Conservation (phyloP, 805 yeast species). For the Lipomyces sp. region DNA sequence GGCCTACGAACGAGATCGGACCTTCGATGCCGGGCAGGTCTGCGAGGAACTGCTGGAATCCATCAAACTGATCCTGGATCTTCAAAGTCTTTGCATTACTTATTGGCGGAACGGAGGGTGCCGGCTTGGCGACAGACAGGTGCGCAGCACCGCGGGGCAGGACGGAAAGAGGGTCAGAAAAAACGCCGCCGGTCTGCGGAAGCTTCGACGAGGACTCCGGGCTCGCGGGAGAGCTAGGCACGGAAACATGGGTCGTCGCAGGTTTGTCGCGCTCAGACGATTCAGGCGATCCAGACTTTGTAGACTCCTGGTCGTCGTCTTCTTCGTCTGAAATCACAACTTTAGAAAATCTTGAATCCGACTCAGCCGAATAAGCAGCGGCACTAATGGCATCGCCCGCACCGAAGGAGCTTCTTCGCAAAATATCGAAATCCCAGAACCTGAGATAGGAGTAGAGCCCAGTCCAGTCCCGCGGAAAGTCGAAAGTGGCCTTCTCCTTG, state of each 20-base stretch:
- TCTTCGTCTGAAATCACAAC: too few species aligned
- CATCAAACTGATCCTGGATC: constrained; percentile 25
- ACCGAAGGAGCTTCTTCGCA: constrained; percentile 18
- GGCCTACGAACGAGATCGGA: constrained; percentile 20
- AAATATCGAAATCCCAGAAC: constrained; percentile 27
- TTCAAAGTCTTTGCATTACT: not conserved
- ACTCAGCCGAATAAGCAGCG: too few species aligned
- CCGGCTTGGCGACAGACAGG: not conserved
- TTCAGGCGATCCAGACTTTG: too few species aligned
- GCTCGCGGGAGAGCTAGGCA: too few species aligned
- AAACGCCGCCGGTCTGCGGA: too few species aligned
- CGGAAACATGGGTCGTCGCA: too few species aligned
- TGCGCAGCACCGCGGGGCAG: not conserved
- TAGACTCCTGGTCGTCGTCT: too few species aligned
- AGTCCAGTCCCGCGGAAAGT: constrained; percentile 26
- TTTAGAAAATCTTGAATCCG: too few species aligned
- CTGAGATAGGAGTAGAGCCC: constrained; percentile 24
- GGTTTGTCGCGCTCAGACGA: too few species aligned
- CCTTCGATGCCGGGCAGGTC: constrained; percentile 21
- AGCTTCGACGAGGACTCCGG: too few species aligned
- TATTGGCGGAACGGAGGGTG: not conserved
- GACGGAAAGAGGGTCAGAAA: too few species aligned
- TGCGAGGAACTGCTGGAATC: constrained; percentile 23
- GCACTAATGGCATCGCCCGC: not conserved
- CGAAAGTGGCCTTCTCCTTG: constrained; percentile 9